Conservation (phyloP, 768 basidiomycete species). For the Amanita rubescens region DNA sequence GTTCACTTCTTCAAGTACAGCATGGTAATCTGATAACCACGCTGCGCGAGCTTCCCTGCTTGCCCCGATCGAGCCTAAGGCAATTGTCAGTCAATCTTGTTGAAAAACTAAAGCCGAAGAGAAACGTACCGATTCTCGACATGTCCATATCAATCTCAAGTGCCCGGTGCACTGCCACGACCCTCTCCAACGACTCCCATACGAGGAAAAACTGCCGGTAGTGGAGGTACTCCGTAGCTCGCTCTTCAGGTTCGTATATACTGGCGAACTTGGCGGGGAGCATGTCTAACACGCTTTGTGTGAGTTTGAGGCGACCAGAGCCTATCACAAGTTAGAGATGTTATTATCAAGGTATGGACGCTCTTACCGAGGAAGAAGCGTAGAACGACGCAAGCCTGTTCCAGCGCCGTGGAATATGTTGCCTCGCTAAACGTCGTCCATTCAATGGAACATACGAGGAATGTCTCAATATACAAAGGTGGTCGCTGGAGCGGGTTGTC, state of each 20-base stretch:
- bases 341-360: background rate
- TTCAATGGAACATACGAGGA: slow-evolving; percentile 82
- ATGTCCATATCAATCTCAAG: too few relatives aligned
- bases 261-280: slow-evolving; percentile 57
- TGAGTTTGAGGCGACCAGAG: slow-evolving; percentile 66
- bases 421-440: slow-evolving; percentile 80
- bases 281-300: slow-evolving; percentile 48
- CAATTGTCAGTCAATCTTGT: too few relatives aligned
- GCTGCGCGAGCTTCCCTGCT: too few relatives aligned
- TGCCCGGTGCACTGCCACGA: too few relatives aligned
- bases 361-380: slow-evolving; percentile 84
- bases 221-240: slow-evolving; percentile 56
- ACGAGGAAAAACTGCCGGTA: too few relatives aligned
- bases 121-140: too few relatives aligned
- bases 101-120: too few relatives aligned
- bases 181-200: too few relatives aligned
- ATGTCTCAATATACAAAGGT: slow-evolving; percentile 48
- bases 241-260: slow-evolving; percentile 62
- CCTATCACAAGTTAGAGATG: slow-evolving; percentile 32
- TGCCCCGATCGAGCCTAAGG: too few relatives aligned
- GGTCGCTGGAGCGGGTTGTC: slow-evolving; percentile 37
- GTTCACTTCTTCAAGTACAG: too few relatives aligned
- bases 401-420: slow-evolving; percentile 73
- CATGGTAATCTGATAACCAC: too few relatives aligned
- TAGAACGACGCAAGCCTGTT: slow-evolving; percentile 82